Conservation (phyloP, 2,329 filamentous ascomycete genomes). For the Pseudogymnoascus sp. region DNA sequence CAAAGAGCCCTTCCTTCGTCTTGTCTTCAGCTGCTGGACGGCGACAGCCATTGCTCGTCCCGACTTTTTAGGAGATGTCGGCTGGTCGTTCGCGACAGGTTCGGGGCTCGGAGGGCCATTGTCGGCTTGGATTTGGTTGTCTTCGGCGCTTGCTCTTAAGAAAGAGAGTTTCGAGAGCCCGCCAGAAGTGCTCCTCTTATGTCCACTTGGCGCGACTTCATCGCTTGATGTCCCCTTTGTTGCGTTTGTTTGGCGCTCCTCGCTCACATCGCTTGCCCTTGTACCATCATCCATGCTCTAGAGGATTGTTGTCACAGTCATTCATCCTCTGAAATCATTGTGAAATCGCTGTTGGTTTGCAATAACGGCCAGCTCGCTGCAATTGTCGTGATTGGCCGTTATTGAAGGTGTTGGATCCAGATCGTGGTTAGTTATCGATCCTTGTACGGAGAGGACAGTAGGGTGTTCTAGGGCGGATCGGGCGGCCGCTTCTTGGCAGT, state of each 20-base stretch:
- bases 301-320: slow-evolving; percentile 3
- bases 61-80: slow-evolving; percentile 23
- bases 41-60: slow-evolving; percentile 29
- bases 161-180: slow-evolving; percentile 65
- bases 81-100: slow-evolving; percentile 24
- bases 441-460: slow-evolving; percentile 2
- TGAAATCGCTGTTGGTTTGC: neutral
- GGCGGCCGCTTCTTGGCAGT: slow-evolving; percentile 1
- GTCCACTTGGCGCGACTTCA: slow-evolving; percentile 12
- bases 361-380: neutral
- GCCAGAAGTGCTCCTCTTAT: slow-evolving; percentile 34
- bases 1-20: slow-evolving; percentile 75
- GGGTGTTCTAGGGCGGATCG: neutral
- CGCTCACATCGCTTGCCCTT: slow-evolving; percentile 2
- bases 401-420: neutral
- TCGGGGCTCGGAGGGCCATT: slow-evolving; percentile 24
- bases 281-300: slow-evolving; percentile 12
- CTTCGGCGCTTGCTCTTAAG: slow-evolving; percentile 44
- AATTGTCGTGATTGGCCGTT: slow-evolving; percentile 1
- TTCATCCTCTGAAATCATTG: slow-evolving; percentile 7
- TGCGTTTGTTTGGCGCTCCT: slow-evolving; percentile 6
- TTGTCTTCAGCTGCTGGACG: slow-evolving; percentile 43
- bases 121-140: slow-evolving; percentile 25
- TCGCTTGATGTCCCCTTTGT: slow-evolving; percentile 2
- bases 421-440: neutral